These are phyloP conservation scores for Botrytis tulipae DNA, from an alignment of 2,329 filamentous ascomycete genomes.

Conservation along the genomic window DNA sequence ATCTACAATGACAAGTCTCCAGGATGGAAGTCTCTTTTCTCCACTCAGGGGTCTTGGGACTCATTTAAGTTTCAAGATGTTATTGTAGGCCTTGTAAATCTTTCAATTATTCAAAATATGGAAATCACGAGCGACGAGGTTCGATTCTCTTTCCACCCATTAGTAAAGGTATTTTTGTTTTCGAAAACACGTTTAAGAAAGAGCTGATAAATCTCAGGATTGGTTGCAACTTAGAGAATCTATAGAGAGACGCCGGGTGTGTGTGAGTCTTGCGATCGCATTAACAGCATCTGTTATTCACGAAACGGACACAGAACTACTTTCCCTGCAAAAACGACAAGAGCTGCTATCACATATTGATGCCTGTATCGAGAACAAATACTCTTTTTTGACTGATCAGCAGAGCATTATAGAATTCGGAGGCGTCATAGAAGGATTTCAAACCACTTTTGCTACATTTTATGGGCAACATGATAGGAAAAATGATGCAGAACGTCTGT, in stretches of 20 bases:
- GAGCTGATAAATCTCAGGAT: constrained; percentile 3
- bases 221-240: constrained; percentile 8
- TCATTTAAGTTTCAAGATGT: constrained; percentile 26
- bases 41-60: constrained; percentile 26
- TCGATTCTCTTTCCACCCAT: constrained; percentile 29
- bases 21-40: constrained; percentile 9
- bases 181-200: not conserved
- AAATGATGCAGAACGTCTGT: constrained; percentile 27
- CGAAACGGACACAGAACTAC: not conserved
- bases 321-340: constrained; percentile 11
- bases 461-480: constrained; percentile 21
- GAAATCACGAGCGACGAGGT: constrained; percentile 8
- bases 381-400: not conserved
- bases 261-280: not conserved
- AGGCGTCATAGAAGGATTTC: constrained; percentile 3
- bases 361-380: constrained; percentile 12
- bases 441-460: constrained; percentile 17
- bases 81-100: constrained; percentile 23
- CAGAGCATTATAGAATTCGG: constrained; percentile 20
- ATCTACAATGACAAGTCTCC: not conserved
- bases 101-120: constrained; percentile 29
- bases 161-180: constrained; percentile 26
- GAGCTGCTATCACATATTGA: constrained; percentile 15
- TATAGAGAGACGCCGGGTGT: not conserved
- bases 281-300: constrained; percentile 7